phyloP scores from a whole-genome alignment of 116 monocot species.

The Thalassia testudinum region DNA sequence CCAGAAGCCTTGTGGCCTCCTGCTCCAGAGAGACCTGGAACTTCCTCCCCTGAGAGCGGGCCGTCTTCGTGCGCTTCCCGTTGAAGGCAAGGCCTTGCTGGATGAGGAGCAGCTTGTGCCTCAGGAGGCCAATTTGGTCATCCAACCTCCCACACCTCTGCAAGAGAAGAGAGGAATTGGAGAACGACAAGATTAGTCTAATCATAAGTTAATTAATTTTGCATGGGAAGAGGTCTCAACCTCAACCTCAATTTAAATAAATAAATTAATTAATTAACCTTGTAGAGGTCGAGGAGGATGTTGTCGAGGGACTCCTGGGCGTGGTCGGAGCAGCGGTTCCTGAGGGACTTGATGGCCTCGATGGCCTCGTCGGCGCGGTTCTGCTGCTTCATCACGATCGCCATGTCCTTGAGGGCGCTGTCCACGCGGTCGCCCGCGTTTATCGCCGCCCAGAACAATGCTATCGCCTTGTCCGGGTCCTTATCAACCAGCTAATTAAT shows the following conservation, averaged over 20 bases:
- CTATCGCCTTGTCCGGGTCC: slow-evolving; percentile 81
- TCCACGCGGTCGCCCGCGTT: slow-evolving; percentile 89
- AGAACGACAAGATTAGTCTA: no score
- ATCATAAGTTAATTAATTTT: not conserved
- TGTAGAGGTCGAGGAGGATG: slow-evolving; percentile 89
- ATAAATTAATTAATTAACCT: slow-evolving; percentile 21
- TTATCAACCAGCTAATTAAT: slow-evolving; percentile 67
- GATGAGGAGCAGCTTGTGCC: slow-evolving; percentile 59
- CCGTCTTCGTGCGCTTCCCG: slow-evolving; percentile 90
- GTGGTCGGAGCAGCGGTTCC: slow-evolving; percentile 69
- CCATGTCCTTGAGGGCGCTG: slow-evolving; percentile 96
- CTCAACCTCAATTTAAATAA: not conserved
- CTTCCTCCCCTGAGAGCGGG: slow-evolving; percentile 82
- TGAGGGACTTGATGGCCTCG: slow-evolving; percentile 82
- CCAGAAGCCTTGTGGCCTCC: slow-evolving; percentile 89
- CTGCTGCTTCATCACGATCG: slow-evolving; percentile 99
- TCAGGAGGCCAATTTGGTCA: slow-evolving; percentile 75
- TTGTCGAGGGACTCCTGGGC: slow-evolving; percentile 94
- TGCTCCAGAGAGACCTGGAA: slow-evolving; percentile 91
- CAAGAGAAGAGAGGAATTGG: not conserved
- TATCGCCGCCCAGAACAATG: slow-evolving; percentile 89
- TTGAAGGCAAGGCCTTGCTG: slow-evolving; percentile 81
- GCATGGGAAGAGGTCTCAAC: not conserved
- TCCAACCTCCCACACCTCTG: slow-evolving; percentile 92
- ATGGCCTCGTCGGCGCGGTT: slow-evolving; percentile 94